Base-by-base conservation (phyloP, 768 basidiomycete species). In the Tephrocybe sp. region DNA sequence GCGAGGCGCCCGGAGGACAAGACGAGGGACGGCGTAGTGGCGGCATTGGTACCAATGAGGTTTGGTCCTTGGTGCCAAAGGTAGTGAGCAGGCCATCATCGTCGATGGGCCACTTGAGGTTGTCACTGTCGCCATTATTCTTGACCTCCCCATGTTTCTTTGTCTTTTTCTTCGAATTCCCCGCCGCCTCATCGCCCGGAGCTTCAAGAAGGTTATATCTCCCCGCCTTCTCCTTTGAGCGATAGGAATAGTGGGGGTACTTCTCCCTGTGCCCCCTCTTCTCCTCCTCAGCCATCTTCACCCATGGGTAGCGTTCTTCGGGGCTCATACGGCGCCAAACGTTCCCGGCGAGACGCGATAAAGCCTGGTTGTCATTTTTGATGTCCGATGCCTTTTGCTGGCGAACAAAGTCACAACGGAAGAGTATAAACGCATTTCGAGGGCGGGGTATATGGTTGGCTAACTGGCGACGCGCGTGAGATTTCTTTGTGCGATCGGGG, bases 361-460 rank as follows among this genome's bases (percentile, higher is more conserved):
- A 77, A 56, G 87, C 85, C 50, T 82, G 78, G 60, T 89, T 85
- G 56, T 88, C 79, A 13, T 73, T 73, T 62, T 87, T 83, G 2
- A 82, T 76, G 34, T 70, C 65, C 9, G 70, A 62, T 0, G 84
- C 71, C 52, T 80, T 75, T 45, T 81, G 75, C 53, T 86, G 80
- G 43, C 80, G 75, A 13, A 86, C 82, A 45, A 87, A 82, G 61
- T 89, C 81, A 61, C 81, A 86, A 34, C 89, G 78, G 62, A 88
- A 91, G 53, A 90, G 77, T 55, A 91, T 89, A 67, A 91, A 91
- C 0, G 87, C 83, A 64, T 90, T 90, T 13, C 83, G 72, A 0
- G 87, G 87, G 22, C 89, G 80, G 15, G 84, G 83, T 31, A 89
- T 77, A 60, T 88, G 87, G 5, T 70, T 77, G 4, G 60, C 47